These are phyloP conservation scores for Tricholoma matsutake DNA, from an alignment of 768 basidiomycete species.

Conservation along the genomic window DNA sequence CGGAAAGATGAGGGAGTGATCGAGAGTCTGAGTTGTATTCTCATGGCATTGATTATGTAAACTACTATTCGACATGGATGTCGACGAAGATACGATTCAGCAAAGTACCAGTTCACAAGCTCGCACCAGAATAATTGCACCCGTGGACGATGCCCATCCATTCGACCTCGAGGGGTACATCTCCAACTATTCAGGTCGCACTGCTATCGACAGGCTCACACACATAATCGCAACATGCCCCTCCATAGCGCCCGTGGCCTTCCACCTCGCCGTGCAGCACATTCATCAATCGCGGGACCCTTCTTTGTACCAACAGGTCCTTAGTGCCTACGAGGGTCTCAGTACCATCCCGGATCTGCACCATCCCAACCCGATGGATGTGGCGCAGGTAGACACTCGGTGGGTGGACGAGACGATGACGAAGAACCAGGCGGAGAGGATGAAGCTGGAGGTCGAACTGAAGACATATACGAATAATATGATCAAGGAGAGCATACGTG, in stretches of 20 bases:
- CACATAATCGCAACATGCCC: slow-evolving; percentile 66
- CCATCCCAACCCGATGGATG: slow-evolving; percentile 44
- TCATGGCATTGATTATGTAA: no score
- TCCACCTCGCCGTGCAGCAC: slow-evolving; percentile 60
- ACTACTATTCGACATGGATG: slow-evolving; percentile 43
- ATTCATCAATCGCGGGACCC: slow-evolving; percentile 71
- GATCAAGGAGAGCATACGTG: slow-evolving; percentile 98
- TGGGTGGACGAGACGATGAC: slow-evolving; percentile 73
- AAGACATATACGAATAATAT: slow-evolving; percentile 95
- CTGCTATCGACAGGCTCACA: slow-evolving; percentile 70
- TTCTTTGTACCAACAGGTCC: slow-evolving; percentile 47
- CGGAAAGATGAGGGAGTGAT: no score
- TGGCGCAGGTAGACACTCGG: slow-evolving; percentile 54
- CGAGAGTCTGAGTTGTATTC: no score
- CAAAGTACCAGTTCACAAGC: slow-evolving; percentile 23
- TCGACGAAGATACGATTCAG: slow-evolving; percentile 34
- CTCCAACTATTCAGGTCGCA: slow-evolving; percentile 74
- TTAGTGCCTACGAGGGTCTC: slow-evolving; percentile 54
- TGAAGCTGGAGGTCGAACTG: slow-evolving; percentile 89
- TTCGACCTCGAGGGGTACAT: slow-evolving; percentile 86
- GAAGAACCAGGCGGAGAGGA: slow-evolving; percentile 69
- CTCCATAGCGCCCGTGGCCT: slow-evolving; percentile 67
- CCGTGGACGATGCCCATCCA: slow-evolving; percentile 76
- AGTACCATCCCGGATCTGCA: slow-evolving; percentile 19
- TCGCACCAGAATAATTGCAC: slow-evolving; percentile 32